Evolutionary conservation across 768 basidiomycete genomes (phyloP).

Genomic region (Coprinopsis cinerea): DNA sequence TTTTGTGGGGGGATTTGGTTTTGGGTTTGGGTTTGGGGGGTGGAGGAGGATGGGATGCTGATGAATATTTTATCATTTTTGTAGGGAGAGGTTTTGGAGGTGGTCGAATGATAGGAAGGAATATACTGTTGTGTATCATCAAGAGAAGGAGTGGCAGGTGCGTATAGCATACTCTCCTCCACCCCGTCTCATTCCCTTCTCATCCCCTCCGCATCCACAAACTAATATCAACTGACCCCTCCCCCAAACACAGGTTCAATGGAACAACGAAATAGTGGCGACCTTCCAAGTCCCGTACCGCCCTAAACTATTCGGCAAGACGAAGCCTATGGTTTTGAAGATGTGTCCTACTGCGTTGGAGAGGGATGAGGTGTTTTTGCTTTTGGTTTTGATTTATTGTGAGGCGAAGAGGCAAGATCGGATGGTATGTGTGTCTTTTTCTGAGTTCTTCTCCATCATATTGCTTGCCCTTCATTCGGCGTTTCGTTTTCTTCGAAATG

Average conservation of each 20-base stretch:
- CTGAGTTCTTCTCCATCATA: neutral
- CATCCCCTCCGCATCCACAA: too few species aligned
- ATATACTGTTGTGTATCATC: slow-evolving; percentile 37
- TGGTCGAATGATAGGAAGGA: slow-evolving; percentile 40
- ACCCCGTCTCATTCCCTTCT: too few species aligned
- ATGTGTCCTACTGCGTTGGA: slow-evolving; percentile 34
- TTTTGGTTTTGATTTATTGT: slow-evolving; percentile 33
- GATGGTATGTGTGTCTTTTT: slow-evolving; percentile 21
- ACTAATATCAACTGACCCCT: neutral
- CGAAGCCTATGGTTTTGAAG: slow-evolving; percentile 32
- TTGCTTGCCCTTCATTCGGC: neutral
- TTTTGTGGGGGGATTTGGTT: neutral
- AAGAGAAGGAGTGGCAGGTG: slow-evolving; percentile 42
- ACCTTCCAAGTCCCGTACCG: slow-evolving; percentile 39
- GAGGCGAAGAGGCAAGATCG: slow-evolving; percentile 34
- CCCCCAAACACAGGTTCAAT: slow-evolving; percentile 13
- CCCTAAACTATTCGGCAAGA: slow-evolving; percentile 43
- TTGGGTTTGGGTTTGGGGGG: slow-evolving; percentile 2
- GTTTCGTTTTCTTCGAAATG: too few species aligned
- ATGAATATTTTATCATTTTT: neutral
- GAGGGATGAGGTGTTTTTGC: slow-evolving; percentile 36
- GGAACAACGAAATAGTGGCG: slow-evolving; percentile 27
- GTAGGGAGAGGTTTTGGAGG: slow-evolving; percentile 37
- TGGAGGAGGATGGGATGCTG: neutral
- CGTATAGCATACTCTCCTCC: slow-evolving; percentile 8